Conservation (phyloP, 805 yeast species). For the Gaillardinia entomophila region DNA sequence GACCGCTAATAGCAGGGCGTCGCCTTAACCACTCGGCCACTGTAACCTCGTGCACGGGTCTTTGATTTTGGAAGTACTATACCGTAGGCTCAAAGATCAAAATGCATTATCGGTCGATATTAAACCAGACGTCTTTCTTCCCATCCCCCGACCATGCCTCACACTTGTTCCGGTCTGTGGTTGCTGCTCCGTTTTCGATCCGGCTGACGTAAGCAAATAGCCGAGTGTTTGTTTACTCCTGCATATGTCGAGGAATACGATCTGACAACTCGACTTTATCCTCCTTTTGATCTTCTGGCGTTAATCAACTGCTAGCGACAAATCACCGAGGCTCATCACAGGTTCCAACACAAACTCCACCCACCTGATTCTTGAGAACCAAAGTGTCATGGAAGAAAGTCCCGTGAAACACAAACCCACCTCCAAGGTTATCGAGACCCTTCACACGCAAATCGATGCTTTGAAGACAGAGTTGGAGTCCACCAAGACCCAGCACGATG, state of each 20-base stretch:
- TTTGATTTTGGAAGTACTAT: too few species aligned
- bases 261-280: too few species aligned
- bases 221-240: not conserved
- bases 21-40: constrained; percentile 96
- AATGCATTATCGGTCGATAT: too few species aligned
- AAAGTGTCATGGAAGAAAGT: constrained; percentile 11
- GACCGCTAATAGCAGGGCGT: constrained; percentile 71
- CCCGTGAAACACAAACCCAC: constrained; percentile 16
- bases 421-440: constrained; percentile 45
- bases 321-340: too few species aligned
- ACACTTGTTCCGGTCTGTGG: too few species aligned
- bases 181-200: too few species aligned
- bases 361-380: not conserved
- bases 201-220: not conserved
- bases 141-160: too few species aligned
- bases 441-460: constrained; percentile 40
- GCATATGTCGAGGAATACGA: not conserved
- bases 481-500: constrained; percentile 35
- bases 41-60: constrained; percentile 41
- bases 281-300: too few species aligned
- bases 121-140: too few species aligned
- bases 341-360: too few species aligned
- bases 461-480: constrained; percentile 41
- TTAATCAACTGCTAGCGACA: too few species aligned
- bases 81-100: too few species aligned